phyloP scores from a whole-genome alignment of 768 basidiomycete species.

The Russula brevipes region DNA sequence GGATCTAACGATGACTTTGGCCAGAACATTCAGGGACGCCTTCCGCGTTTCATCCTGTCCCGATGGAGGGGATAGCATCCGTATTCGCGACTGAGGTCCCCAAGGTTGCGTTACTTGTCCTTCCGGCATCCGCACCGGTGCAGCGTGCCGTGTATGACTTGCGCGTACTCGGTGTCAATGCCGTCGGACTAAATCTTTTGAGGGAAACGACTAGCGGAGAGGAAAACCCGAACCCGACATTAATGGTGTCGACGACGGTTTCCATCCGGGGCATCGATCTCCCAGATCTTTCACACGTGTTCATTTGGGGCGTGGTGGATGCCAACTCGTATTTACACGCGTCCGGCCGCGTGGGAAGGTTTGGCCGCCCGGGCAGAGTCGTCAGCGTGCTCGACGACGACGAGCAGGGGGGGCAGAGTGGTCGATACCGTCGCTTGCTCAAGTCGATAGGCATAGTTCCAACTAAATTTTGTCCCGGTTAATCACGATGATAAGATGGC shows the following conservation, averaged over 20 bases:
- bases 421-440: constrained; percentile 4
- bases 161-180: constrained; percentile 60
- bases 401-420: constrained; percentile 36
- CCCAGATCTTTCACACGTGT: constrained; percentile 66
- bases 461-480: neutral
- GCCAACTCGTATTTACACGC: constrained; percentile 64
- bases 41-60: constrained; percentile 50
- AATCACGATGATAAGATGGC: neutral
- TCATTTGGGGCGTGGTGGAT: constrained; percentile 59
- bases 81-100: constrained; percentile 72
- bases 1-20: neutral
- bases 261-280: constrained; percentile 71
- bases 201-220: constrained; percentile 32
- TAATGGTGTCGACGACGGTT: constrained; percentile 66
- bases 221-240: constrained; percentile 46
- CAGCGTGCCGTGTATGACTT: constrained; percentile 61
- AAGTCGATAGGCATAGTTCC: constrained; percentile 3
- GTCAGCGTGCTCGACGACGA: constrained; percentile 46
- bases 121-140: constrained; percentile 58
- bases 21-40: constrained; percentile 43
- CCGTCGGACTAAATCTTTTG: constrained; percentile 53
- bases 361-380: constrained; percentile 61
- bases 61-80: constrained; percentile 64
- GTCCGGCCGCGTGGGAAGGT: constrained; percentile 72
- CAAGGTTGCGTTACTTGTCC: constrained; percentile 57